phyloP scores from a whole-genome alignment of 1,284 basidiomycete species.

The Chalciporus piperatoides region DNA sequence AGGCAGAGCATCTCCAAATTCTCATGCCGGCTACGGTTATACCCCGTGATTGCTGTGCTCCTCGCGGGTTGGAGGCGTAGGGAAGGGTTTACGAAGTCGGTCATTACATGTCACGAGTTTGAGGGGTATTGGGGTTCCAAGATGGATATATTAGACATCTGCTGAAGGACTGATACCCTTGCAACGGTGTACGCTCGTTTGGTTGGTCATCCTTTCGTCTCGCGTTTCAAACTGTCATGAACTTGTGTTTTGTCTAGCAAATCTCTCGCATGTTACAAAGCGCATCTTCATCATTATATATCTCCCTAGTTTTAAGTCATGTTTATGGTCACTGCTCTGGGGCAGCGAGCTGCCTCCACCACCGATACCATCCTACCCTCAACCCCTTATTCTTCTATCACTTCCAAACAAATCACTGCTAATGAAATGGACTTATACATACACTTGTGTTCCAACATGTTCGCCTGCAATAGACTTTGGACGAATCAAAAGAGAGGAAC shows the following conservation, averaged over 20 bases:
- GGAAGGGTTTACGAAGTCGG: neutral
- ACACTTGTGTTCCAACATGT: neutral
- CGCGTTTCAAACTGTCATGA: slow-evolving; percentile 3
- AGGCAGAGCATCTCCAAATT: slow-evolving; percentile 45
- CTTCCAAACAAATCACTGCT: slow-evolving; percentile 18
- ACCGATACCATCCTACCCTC: slow-evolving; percentile 5
- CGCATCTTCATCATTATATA: slow-evolving; percentile 21
- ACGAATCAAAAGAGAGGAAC: neutral
- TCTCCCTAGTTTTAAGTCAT: slow-evolving; percentile 22
- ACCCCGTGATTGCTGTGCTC: slow-evolving; percentile 21
- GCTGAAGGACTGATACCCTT: slow-evolving; percentile 16
- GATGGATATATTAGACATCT: slow-evolving; percentile 14
- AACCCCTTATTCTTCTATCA: slow-evolving; percentile 25
- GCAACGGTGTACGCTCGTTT: slow-evolving; percentile 26
- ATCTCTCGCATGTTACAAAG: slow-evolving; percentile 7
- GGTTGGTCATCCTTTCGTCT: slow-evolving; percentile 20
- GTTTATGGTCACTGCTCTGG: slow-evolving; percentile 13
- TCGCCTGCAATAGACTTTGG: neutral
- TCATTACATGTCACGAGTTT: slow-evolving; percentile 11
- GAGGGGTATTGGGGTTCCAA: slow-evolving; percentile 5
- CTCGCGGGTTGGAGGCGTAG: neutral
- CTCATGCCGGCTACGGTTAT: slow-evolving; percentile 44
- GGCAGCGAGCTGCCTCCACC: slow-evolving; percentile 19
- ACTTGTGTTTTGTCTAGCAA: slow-evolving; percentile 10
- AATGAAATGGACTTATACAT: slow-evolving; percentile 25